Conservation (phyloP, 176 grass and related monocot species). For the Oryza officinalis region DNA sequence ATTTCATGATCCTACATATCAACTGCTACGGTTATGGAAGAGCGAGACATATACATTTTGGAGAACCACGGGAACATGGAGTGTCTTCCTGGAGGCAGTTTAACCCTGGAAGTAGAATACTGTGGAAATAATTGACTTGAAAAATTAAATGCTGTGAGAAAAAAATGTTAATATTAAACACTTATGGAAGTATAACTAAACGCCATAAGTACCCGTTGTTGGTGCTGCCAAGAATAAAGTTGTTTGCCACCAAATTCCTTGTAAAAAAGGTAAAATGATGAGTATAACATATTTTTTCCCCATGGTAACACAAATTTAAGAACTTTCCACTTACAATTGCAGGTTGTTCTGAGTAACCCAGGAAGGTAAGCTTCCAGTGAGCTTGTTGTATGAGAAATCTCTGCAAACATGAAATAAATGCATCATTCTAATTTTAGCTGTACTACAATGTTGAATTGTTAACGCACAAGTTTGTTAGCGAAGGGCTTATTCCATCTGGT, state of each 20-base stretch:
- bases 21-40: neutral
- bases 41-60: slow-evolving; percentile 48
- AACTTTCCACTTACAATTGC: slow-evolving; percentile 64
- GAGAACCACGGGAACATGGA: slow-evolving; percentile 67
- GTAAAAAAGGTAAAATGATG: neutral
- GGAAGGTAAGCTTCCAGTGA: slow-evolving; percentile 73
- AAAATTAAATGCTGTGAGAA: neutral
- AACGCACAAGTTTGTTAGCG: slow-evolving; percentile 68
- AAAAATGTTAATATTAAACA: neutral
- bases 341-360: slow-evolving; percentile 57
- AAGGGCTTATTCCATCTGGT: slow-evolving; percentile 49
- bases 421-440: neutral
- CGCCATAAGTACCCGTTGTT: slow-evolving; percentile 48
- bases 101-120: slow-evolving; percentile 53
- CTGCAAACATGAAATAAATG: slow-evolving; percentile 41
- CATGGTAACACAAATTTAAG: neutral
- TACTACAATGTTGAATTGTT: neutral
- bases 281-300: neutral
- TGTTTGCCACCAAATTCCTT: slow-evolving; percentile 83
- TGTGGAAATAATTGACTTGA: slow-evolving; percentile 13
- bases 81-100: slow-evolving; percentile 76
- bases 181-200: neutral
- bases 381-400: slow-evolving; percentile 93
- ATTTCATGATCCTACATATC: neutral
- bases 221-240: slow-evolving; percentile 46